phyloP scores from a whole-genome alignment of 768 basidiomycete genomes.

The Pilatotrama ljubarskyi region DNA sequence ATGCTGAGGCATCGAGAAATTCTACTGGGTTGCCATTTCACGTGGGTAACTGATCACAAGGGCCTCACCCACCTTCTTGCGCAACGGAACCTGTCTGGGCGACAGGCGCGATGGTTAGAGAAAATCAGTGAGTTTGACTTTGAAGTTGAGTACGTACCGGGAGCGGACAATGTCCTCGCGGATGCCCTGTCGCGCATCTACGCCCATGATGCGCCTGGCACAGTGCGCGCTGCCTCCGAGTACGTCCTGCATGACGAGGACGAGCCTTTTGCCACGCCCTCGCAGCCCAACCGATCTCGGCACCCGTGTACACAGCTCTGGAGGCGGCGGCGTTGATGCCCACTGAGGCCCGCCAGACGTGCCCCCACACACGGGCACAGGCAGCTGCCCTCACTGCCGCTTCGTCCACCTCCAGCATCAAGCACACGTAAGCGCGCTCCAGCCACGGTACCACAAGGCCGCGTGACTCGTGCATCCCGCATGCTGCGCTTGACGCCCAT shows the following conservation, averaged over 20 bases:
- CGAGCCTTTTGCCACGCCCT: background rate
- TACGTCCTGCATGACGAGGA: slow-evolving; percentile 22
- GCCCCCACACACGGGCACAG: too few species aligned
- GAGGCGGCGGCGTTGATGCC: slow-evolving; percentile 7
- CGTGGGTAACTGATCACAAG: slow-evolving; percentile 32
- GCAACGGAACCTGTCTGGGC: slow-evolving; percentile 27
- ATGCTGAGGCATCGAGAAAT: slow-evolving; percentile 34
- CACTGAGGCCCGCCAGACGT: background rate
- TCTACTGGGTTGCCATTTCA: slow-evolving; percentile 28
- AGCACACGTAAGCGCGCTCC: too few species aligned
- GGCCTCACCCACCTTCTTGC: slow-evolving; percentile 23
- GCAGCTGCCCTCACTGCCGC: background rate
- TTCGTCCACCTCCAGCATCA: too few species aligned
- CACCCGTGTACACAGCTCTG: slow-evolving; percentile 14
- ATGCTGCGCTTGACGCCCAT: too few species aligned
- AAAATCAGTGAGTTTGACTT: slow-evolving; percentile 33
- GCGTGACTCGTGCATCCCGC: too few species aligned
- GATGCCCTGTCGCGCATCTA: slow-evolving; percentile 26
- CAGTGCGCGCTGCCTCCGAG: slow-evolving; percentile 25
- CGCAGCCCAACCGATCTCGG: slow-evolving; percentile 5
- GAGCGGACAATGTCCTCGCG: slow-evolving; percentile 29
- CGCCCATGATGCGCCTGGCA: slow-evolving; percentile 23
- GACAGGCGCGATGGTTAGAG: slow-evolving; percentile 34
- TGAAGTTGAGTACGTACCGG: slow-evolving; percentile 31
- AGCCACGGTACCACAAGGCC: too few species aligned